Percentiles rank a stretch among this genome's conserved stretches.
Conservation (phyloP, 2,329 filamentous ascomycete genomes). For the Colletotrichum sojae region DNA sequence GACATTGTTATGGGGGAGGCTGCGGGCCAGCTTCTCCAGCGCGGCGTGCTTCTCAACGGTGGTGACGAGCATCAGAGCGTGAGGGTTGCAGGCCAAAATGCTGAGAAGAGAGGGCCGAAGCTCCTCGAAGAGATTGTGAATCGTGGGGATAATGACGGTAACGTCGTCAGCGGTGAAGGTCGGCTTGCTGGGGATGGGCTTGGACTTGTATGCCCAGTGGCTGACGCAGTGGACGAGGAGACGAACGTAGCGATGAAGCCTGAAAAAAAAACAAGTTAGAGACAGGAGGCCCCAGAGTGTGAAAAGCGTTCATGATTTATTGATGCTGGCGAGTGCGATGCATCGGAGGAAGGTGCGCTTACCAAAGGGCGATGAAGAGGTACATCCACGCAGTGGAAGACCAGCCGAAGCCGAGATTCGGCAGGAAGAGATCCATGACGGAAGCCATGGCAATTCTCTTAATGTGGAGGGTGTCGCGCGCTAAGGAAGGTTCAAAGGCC, state of each 20-base stretch:
- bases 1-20: slow-evolving; percentile 73
- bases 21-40: slow-evolving; percentile 76
- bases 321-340: neutral
- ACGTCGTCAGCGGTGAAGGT: slow-evolving; percentile 86
- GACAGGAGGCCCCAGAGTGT: neutral
- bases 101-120: slow-evolving; percentile 85
- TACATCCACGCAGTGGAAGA: slow-evolving; percentile 40
- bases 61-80: slow-evolving; percentile 87
- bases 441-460: slow-evolving; percentile 20
- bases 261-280: slow-evolving; percentile 55
- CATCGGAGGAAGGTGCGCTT: slow-evolving; percentile 47
- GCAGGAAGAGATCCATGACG: slow-evolving; percentile 38
- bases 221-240: slow-evolving; percentile 87
- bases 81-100: slow-evolving; percentile 78
- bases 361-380: slow-evolving; percentile 58
- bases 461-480: neutral
- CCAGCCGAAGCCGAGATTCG: slow-evolving; percentile 38
- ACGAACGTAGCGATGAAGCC: slow-evolving; percentile 89
- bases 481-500: neutral
- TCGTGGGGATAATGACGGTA: slow-evolving; percentile 93
- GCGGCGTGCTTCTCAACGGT: slow-evolving; percentile 83
- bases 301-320: neutral
- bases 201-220: slow-evolving; percentile 89
- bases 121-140: slow-evolving; percentile 89
- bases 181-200: slow-evolving; percentile 86